Conservation (phyloP, 805 yeast species). For the Candida odintsovae region DNA sequence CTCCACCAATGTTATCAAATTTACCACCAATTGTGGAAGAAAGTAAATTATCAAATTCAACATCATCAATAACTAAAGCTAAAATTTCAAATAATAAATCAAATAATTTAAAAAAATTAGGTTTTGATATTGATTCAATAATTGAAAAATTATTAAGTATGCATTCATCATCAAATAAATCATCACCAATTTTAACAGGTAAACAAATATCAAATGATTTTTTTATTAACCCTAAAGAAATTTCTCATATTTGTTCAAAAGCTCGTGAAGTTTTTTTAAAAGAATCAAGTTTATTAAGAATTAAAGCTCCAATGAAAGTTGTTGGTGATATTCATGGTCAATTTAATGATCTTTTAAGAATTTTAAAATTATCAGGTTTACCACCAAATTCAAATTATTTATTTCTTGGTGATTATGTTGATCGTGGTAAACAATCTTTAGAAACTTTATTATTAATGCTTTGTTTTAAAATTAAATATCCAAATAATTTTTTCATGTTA, state of each 20-base stretch:
- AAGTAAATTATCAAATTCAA: background rate
- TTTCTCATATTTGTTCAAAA: conserved; percentile 74
- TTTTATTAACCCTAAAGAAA: conserved; percentile 41
- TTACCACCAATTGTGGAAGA: conserved; percentile 23
- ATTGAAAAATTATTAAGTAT: conserved; percentile 51
- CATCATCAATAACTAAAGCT: background rate
- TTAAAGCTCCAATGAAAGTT: conserved; percentile 72
- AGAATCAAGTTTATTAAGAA: conserved; percentile 85
- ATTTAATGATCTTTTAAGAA: conserved; percentile 82
- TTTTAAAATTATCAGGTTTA: conserved; percentile 93
- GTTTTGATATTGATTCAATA: conserved; percentile 53
- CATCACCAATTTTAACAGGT: conserved; percentile 10
- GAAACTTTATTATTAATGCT: conserved; percentile 85
- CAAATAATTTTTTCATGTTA: conserved; percentile 88
- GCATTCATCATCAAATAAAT: conserved; percentile 7
- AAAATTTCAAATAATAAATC: background rate
- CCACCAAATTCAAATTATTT: conserved; percentile 92
- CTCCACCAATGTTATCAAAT: conserved; percentile 16
- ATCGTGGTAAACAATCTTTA: conserved; percentile 92
- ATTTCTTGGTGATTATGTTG: conserved; percentile 95
- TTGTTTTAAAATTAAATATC: conserved; percentile 93
- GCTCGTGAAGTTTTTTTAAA: conserved; percentile 84
- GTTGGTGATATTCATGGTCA: conserved; percentile 98
- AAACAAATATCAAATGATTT: conserved; percentile 14
- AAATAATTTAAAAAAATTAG: conserved; percentile 2